A percentile compares a stretch with the other conserved stretches of the same genome.
phyloP scores from a whole-genome alignment of 176 grass and related monocot genomes.

The Tillandsia fasciculata region DNA sequence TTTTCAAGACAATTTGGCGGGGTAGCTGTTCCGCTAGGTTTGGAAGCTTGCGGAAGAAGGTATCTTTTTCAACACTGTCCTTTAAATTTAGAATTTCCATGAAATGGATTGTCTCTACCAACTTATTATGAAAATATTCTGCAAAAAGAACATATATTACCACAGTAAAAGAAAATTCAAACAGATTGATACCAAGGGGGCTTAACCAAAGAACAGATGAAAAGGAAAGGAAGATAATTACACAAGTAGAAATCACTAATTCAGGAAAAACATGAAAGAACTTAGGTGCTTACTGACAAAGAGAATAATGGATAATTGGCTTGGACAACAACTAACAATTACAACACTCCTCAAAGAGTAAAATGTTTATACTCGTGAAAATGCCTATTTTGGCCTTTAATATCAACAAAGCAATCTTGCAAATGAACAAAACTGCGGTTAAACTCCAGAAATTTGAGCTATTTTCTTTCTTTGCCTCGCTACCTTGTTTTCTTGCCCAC shows the following conservation, averaged over 20 bases:
- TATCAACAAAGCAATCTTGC: background rate
- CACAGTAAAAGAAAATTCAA: slow-evolving; percentile 3
- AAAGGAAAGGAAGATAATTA: background rate
- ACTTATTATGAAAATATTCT: slow-evolving; percentile 99
- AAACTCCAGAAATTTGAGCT: no score
- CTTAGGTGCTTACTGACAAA: background rate
- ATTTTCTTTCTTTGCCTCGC: no score
- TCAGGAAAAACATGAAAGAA: no score
- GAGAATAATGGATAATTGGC: background rate
- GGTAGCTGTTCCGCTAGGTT: slow-evolving; percentile 93
- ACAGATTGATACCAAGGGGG: background rate
- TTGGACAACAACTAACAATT: background rate
- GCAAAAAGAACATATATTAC: slow-evolving; percentile 27
- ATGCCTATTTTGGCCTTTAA: background rate
- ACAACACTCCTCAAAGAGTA: background rate
- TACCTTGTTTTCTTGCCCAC: no score
- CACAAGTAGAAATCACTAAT: background rate
- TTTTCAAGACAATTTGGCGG: slow-evolving; percentile 93
- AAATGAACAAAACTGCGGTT: no score
- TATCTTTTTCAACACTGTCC: slow-evolving; percentile 94
- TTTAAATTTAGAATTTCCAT: slow-evolving; percentile 98
- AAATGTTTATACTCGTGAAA: background rate
- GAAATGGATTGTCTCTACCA: slow-evolving; percentile 97
- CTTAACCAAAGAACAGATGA: background rate
- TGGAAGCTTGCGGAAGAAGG: slow-evolving; percentile 96